A percentile compares a stretch with the other conserved stretches of the same genome.
These are phyloP conservation scores for Fusarium buxicola DNA, from an alignment of 2,329 filamentous ascomycete genomes.

Conservation along the genomic window DNA sequence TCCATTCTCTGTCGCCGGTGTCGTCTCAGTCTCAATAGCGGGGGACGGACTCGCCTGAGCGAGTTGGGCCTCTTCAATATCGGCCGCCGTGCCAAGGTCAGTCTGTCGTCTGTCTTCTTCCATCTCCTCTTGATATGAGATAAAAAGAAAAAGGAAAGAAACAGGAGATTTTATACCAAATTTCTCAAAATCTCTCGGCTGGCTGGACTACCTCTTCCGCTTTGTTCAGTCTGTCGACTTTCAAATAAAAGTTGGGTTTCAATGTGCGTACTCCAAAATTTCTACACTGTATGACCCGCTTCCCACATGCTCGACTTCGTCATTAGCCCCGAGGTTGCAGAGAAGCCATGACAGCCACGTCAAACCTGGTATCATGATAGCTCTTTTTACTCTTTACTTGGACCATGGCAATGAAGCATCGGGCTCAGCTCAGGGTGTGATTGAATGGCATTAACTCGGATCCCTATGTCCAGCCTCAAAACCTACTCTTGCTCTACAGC, in stretches of 20 bases:
- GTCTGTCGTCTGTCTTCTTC: slow-evolving; percentile 79
- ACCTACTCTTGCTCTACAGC: slow-evolving; percentile 40
- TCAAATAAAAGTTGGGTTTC: slow-evolving; percentile 36
- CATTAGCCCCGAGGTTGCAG: slow-evolving; percentile 21
- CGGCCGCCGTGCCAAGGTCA: slow-evolving; percentile 76
- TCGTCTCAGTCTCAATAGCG: slow-evolving; percentile 25
- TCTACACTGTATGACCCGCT: slow-evolving; percentile 42
- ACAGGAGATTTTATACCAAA: background rate
- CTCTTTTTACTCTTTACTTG: background rate
- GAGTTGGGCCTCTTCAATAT: slow-evolving; percentile 66
- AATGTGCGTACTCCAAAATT: slow-evolving; percentile 28
- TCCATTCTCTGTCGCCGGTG: slow-evolving; percentile 48
- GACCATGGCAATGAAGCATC: slow-evolving; percentile 5
- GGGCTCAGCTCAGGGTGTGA: slow-evolving; percentile 31
- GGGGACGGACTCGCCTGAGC: slow-evolving; percentile 48
- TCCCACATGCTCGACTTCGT: slow-evolving; percentile 15
- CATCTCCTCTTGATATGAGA: slow-evolving; percentile 60
- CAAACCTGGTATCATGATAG: slow-evolving; percentile 28
- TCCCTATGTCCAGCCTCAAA: slow-evolving; percentile 47
- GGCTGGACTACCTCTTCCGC: background rate
- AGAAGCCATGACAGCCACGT: slow-evolving; percentile 25
- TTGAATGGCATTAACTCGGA: slow-evolving; percentile 49
- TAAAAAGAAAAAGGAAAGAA: background rate
- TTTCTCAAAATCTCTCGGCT: background rate
- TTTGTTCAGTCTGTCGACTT: slow-evolving; percentile 1